Evolutionary conservation across 2,329 filamentous ascomycete species (phyloP).

Genomic region (Aureobasidium mangrovei): DNA sequence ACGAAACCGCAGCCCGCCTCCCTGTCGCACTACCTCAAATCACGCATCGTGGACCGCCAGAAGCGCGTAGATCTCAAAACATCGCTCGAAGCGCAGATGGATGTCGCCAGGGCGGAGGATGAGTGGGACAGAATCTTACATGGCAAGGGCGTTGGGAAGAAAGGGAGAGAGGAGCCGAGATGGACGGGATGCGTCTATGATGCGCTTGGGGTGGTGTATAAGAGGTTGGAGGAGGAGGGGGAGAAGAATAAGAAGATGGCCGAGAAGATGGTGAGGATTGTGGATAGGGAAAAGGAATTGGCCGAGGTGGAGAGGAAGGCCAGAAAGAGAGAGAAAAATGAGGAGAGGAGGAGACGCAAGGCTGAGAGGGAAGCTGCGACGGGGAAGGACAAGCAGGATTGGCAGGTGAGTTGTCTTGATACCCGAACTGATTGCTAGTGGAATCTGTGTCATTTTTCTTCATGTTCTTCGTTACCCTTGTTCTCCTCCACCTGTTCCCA

Average conservation of each 20-base stretch:
- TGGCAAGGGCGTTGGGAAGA: conserved; percentile 19
- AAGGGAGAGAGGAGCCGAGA: conserved; percentile 17
- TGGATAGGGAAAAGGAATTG: conserved; percentile 40
- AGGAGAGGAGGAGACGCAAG: conserved; percentile 13
- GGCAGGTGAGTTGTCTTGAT: neutral
- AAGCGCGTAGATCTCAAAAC: conserved; percentile 32
- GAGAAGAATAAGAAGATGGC: conserved; percentile 28
- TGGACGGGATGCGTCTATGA: conserved; percentile 27
- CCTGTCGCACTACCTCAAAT: conserved; percentile 50
- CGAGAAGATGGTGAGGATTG: conserved; percentile 37
- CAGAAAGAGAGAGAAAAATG: conserved; percentile 15
- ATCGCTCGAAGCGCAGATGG: conserved; percentile 34
- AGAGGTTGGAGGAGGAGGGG: conserved; percentile 9
- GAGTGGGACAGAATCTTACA: conserved; percentile 38
- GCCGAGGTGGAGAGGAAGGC: conserved; percentile 30
- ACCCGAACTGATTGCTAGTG: neutral
- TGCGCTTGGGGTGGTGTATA: conserved; percentile 14
- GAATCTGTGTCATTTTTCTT: no score
- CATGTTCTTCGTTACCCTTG: no score
- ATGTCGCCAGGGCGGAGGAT: conserved; percentile 37
- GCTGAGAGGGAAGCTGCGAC: conserved; percentile 1
- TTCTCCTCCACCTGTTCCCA: no score
- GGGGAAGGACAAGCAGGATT: neutral
- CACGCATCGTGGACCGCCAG: conserved; percentile 41
- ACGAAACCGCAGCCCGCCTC: conserved; percentile 54